These are phyloP conservation scores for Brassica balearica DNA, from an alignment of 441 rosid genomes.

Conservation along the genomic window DNA sequence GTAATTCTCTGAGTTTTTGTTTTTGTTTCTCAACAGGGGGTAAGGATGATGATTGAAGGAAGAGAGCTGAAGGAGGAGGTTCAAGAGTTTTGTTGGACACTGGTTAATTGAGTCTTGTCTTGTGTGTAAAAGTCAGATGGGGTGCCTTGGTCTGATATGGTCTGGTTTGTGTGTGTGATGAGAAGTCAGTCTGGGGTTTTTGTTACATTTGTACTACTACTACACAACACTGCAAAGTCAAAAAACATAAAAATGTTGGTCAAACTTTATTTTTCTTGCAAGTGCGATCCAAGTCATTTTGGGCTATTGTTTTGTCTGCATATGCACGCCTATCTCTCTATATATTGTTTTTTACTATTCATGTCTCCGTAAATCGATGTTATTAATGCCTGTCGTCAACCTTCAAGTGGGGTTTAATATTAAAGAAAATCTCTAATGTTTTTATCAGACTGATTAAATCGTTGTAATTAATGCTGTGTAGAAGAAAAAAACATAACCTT, in stretches of 20 bases:
- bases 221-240: slow-evolving; percentile 39
- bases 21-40: slow-evolving; percentile 39
- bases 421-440: neutral
- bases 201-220: slow-evolving; percentile 29
- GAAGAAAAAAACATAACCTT: neutral
- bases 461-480: neutral
- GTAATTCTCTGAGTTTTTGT: slow-evolving; percentile 29
- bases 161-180: slow-evolving; percentile 32
- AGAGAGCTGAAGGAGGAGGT: slow-evolving; percentile 9
- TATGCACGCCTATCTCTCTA: slow-evolving; percentile 31
- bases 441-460: neutral
- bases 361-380: slow-evolving; percentile 24
- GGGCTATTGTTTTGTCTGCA: slow-evolving; percentile 28
- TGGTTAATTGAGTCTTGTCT: slow-evolving; percentile 37
- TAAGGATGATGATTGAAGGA: slow-evolving; percentile 31
- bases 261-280: slow-evolving; percentile 30
- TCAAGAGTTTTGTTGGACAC: slow-evolving; percentile 20
- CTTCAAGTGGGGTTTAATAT: slow-evolving; percentile 11
- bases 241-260: slow-evolving; percentile 38
- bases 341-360: neutral
- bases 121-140: slow-evolving; percentile 40
- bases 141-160: slow-evolving; percentile 28
- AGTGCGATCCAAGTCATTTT: slow-evolving; percentile 42
- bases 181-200: slow-evolving; percentile 18
- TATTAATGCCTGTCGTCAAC: slow-evolving; percentile 37